Conservation (phyloP, 257 asterid genomes). For the Pogostemon cablin region DNA sequence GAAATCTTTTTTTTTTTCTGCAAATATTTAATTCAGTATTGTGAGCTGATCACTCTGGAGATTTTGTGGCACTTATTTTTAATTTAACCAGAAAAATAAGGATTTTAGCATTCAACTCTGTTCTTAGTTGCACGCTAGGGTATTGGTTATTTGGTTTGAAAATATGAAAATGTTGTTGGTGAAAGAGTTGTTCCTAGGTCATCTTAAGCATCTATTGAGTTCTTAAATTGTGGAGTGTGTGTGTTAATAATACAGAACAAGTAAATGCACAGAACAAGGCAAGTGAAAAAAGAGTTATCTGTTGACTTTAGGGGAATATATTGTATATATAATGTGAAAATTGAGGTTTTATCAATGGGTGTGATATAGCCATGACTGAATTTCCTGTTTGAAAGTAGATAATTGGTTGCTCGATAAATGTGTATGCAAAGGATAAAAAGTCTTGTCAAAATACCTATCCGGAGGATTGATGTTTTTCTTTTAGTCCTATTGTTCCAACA, state of each 20-base stretch:
- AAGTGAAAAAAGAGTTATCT: background rate
- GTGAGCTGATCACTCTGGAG: constrained; percentile 8
- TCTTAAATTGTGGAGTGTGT: background rate
- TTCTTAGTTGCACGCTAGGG: constrained; percentile 5
- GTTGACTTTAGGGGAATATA: background rate
- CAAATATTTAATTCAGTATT: background rate
- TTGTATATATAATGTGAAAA: background rate
- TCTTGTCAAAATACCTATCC: constrained; percentile 13
- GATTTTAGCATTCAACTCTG: background rate
- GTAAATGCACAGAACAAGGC: background rate
- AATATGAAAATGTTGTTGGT: background rate
- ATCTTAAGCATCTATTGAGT: background rate
- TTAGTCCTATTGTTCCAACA: constrained; percentile 26
- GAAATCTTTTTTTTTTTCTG: background rate
- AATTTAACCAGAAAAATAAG: background rate
- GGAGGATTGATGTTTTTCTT: constrained; percentile 20
- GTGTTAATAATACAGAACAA: constrained; percentile 5
- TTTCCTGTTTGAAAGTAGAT: background rate
- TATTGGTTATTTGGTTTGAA: constrained; percentile 1
- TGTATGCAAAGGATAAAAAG: constrained; percentile 17
- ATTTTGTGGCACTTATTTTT: background rate
- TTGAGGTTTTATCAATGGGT: background rate
- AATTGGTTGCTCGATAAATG: constrained; percentile 12
- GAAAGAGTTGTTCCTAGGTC: background rate
- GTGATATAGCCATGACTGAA: background rate